phyloP scores from a whole-genome alignment of 495 filamentous ascomycete species.

The Xanthoparmelia taractica region DNA sequence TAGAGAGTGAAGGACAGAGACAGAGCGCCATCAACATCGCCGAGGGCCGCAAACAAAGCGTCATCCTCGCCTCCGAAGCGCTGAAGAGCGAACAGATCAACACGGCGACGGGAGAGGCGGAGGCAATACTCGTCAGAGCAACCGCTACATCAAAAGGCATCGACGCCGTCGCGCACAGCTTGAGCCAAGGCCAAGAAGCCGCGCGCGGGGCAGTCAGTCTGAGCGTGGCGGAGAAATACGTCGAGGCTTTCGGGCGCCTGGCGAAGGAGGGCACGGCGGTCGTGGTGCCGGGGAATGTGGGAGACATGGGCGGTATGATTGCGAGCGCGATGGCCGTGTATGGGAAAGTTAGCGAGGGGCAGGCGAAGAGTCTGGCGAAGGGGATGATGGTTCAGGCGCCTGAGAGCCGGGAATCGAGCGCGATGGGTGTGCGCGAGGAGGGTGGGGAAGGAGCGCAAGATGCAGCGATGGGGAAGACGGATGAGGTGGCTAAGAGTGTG shows the following conservation, averaged over 20 bases:
- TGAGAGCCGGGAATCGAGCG: conserved; percentile 14
- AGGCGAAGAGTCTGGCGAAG: conserved; percentile 60
- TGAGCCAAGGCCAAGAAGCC: conserved; percentile 57
- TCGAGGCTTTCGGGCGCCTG: conserved; percentile 85
- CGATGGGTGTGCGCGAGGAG: conserved; percentile 21
- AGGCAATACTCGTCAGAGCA: conserved; percentile 82
- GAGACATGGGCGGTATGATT: conserved; percentile 97
- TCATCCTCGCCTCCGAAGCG: conserved; percentile 94
- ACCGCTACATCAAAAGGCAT: conserved; percentile 82
- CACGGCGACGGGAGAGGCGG: conserved; percentile 78
- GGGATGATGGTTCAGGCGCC: conserved; percentile 24
- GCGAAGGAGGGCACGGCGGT: conserved; percentile 91
- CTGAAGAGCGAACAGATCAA: conserved; percentile 85
- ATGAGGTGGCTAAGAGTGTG: conserved; percentile 44
- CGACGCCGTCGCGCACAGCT: conserved; percentile 68
- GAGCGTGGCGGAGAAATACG: conserved; percentile 93
- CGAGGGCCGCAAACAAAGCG: conserved; percentile 89
- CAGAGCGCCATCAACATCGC: conserved; percentile 98
- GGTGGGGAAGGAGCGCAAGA: conserved; percentile 8
- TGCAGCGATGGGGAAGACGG: conserved; percentile 22
- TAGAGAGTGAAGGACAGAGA: conserved; percentile 90
- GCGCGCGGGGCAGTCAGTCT: conserved; percentile 79
- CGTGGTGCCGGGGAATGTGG: conserved; percentile 92
- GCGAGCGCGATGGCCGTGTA: conserved; percentile 92
- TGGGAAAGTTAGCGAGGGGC: conserved; percentile 83